Percentiles rank a stretch among this genome's conserved stretches.
These are phyloP conservation scores for Coemansia sp. DNA, from an alignment of 192 early-diverging fungal species.

Conservation along the genomic window DNA sequence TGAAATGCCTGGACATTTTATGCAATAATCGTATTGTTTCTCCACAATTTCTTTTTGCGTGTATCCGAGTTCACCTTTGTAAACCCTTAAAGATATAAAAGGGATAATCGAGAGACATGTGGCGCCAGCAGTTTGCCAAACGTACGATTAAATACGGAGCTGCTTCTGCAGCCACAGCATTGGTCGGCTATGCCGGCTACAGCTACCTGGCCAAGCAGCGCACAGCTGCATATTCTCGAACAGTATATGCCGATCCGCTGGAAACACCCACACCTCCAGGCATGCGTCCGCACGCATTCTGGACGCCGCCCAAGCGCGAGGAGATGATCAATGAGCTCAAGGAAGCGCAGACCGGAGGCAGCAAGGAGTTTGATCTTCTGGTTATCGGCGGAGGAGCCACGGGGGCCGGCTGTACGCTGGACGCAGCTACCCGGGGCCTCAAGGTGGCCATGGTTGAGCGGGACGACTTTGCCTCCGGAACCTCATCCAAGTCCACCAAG, in stretches of 20 bases:
- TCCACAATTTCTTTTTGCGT: too few species aligned
- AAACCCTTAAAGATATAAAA: too few species aligned
- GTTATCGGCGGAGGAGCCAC: conserved; percentile 96
- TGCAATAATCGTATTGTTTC: too few species aligned
- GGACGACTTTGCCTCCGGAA: conserved; percentile 93
- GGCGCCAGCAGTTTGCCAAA: conserved; percentile 42
- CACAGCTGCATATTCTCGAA: conserved; percentile 1
- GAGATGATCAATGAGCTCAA: conserved; percentile 72
- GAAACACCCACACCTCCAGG: conserved; percentile 32
- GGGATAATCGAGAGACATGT: conserved; percentile 19
- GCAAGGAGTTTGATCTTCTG: conserved; percentile 73
- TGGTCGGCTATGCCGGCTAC: conserved; percentile 24
- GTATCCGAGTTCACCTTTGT: too few species aligned
- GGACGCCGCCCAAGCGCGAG: conserved; percentile 69
- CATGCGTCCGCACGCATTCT: conserved; percentile 63
- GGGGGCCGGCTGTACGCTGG: conserved; percentile 84
- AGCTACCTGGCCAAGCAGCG: conserved; percentile 18
- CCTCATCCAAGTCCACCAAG: conserved; percentile 89
- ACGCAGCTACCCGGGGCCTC: conserved; percentile 90
- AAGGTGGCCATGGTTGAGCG: conserved; percentile 92
- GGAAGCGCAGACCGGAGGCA: conserved; percentile 39
- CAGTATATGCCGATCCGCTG: conserved; percentile 38
- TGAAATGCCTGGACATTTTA: too few species aligned
- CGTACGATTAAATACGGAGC: conserved; percentile 25
- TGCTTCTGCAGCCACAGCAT: conserved; percentile 22